Evolutionary conservation across 495 filamentous ascomycete genomes (phyloP).

Genomic region (Aspergillus coremiiformis): DNA sequence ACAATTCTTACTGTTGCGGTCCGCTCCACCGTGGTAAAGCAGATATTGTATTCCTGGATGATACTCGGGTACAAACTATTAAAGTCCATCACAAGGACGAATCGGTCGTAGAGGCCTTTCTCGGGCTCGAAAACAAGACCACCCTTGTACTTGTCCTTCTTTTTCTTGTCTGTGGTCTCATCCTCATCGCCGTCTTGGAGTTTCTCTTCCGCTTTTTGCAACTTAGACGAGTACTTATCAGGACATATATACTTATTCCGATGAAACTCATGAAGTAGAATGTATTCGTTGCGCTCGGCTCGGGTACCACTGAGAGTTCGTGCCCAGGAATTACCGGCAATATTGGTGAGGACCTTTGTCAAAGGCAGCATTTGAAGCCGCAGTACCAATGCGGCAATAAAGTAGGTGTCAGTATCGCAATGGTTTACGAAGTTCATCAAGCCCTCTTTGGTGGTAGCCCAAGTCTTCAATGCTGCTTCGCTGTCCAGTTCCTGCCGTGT

Average conservation of each 20-base stretch:
- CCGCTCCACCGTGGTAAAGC: slow-evolving; percentile 92
- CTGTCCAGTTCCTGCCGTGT: slow-evolving; percentile 76
- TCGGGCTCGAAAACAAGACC: slow-evolving; percentile 97
- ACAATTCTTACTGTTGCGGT: slow-evolving; percentile 47
- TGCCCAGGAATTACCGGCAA: slow-evolving; percentile 98
- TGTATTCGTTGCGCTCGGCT: slow-evolving; percentile 97
- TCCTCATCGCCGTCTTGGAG: slow-evolving; percentile 60
- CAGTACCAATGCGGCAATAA: slow-evolving; percentile 82
- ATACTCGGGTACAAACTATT: slow-evolving; percentile 98
- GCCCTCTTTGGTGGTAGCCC: slow-evolving; percentile 75
- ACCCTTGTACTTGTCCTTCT: slow-evolving; percentile 98
- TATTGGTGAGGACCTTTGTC: slow-evolving; percentile 90
- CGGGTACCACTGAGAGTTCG: slow-evolving; percentile 90
- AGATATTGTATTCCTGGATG: slow-evolving; percentile 99
- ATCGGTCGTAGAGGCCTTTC: slow-evolving; percentile 93
- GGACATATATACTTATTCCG: slow-evolving; percentile 96
- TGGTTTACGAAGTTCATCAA: slow-evolving; percentile 89
- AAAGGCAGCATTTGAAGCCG: slow-evolving; percentile 86
- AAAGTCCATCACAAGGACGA: slow-evolving; percentile 98
- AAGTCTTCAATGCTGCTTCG: slow-evolving; percentile 78
- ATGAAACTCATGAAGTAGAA: slow-evolving; percentile 93
- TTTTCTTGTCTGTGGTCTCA: slow-evolving; percentile 80
- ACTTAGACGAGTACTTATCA: slow-evolving; percentile 74
- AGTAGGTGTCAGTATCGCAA: slow-evolving; percentile 91
- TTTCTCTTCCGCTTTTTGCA: slow-evolving; percentile 59